Evolutionary conservation across 306 rosid genomes (phyloP), one percentile per base, ranked within the genome.

Genomic region (Mimosa bimucronata): DNA sequence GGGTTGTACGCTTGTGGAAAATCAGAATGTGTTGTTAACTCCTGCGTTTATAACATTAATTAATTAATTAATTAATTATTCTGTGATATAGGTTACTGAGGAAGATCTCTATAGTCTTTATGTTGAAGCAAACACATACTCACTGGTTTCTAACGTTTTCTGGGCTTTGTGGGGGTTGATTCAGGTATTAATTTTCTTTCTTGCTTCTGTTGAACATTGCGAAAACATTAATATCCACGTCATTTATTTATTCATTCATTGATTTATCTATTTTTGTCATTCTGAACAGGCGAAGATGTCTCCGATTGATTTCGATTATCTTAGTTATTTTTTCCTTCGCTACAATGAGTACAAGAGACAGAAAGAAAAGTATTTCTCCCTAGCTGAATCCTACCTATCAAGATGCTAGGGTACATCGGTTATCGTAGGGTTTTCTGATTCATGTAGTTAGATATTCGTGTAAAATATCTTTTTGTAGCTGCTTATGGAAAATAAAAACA

Each of bases 81-180:
- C 61, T 66, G 12, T 72, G 73, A 34, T 60, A 45, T 86, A 96
- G 98, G 98, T 88, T 41, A 57, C 93, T 46, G 86, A 89, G 57
- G 75, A 77, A 40, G 98, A 93, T 75, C 92, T 96, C 26, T 90
- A 89, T 79, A 73, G 88, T 61, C 84, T 93, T 14, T 96, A 91
- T 77, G 88, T 88, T 34, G 98, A 96, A 87, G 72, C 93, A 72
- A 96, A 93, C 83, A 84, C 90, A 34, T 96, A 81, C 79, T 81
- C 83, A 80, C 72, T 93, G 78, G 97, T 94, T 28, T 70, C 99
- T 0, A 97, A 96, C 89, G 31, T 96, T 82, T 83, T 79, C 81
- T 96, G 99, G 99, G 96, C 97, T 58, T 83, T 95, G 81, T 95
- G 99, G 99, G 99, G 88, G 55, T n/a, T 91, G 62, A 91, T 96